Evolutionary conservation across 169 alveolate genomes (phyloP).

Genomic region (Babesia gibsoni): DNA sequence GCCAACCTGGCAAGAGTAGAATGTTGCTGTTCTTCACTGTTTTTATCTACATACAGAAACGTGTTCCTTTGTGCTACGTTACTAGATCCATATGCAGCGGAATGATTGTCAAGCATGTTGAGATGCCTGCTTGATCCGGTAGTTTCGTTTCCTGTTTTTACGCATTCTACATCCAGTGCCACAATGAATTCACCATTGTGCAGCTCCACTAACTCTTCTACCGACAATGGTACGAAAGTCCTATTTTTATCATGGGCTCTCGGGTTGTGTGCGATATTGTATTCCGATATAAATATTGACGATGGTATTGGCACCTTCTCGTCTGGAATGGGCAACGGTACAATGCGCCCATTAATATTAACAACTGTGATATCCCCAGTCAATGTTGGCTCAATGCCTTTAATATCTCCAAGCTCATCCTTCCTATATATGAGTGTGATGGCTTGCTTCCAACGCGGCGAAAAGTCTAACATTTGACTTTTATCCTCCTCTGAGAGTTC

Average conservation of each 20-base stretch:
- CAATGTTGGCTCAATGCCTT: slow-evolving; percentile 22
- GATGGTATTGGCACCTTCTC: slow-evolving; percentile 49
- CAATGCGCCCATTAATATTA: slow-evolving; percentile 53
- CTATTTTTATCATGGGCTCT: slow-evolving; percentile 46
- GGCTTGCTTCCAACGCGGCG: slow-evolving; percentile 44
- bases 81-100: neutral
- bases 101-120: neutral
- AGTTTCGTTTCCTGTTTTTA: slow-evolving; percentile 32
- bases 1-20: slow-evolving; percentile 54
- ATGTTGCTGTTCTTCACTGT: slow-evolving; percentile 18
- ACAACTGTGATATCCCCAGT: slow-evolving; percentile 23
- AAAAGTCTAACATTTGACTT: slow-evolving; percentile 30
- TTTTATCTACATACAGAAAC: slow-evolving; percentile 7
- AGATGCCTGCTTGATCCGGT: neutral
- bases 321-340: slow-evolving; percentile 60
- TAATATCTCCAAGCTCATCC: slow-evolving; percentile 9
- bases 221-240: slow-evolving; percentile 53
- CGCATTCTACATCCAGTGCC: slow-evolving; percentile 66
- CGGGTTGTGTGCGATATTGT: slow-evolving; percentile 64
- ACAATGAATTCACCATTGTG: slow-evolving; percentile 34
- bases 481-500: slow-evolving; percentile 17
- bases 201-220: slow-evolving; percentile 33
- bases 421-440: slow-evolving; percentile 39
- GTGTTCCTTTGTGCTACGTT: slow-evolving; percentile 2
- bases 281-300: slow-evolving; percentile 48